Conservation (phyloP, 306 rosid genomes). For the Datisca glomerata region DNA sequence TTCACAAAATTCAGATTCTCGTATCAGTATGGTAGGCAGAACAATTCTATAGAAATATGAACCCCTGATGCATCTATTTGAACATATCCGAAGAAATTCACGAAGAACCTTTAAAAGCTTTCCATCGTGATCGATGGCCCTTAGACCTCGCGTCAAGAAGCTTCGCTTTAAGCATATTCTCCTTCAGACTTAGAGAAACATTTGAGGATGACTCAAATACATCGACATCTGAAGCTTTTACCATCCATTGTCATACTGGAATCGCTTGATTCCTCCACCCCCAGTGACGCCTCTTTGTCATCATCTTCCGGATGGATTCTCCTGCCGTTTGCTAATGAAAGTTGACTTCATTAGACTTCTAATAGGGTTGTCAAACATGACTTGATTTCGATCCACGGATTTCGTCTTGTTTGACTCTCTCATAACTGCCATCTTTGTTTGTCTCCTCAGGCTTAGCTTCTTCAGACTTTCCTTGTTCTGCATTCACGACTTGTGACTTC, state of each 20-base stretch:
- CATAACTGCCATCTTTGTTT: background rate
- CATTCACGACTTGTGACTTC: background rate
- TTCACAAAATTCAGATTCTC: too few species aligned
- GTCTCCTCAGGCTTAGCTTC: background rate
- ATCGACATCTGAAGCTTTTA: constrained; percentile 36
- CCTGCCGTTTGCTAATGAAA: background rate
- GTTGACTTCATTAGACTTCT: background rate
- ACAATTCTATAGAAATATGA: too few species aligned
- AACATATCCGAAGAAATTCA: too few species aligned
- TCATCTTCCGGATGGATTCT: background rate
- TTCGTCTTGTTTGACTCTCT: background rate
- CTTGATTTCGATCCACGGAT: background rate
- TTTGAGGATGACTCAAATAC: constrained; percentile 37
- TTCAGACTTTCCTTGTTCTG: background rate
- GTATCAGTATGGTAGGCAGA: too few species aligned
- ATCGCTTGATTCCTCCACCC: constrained; percentile 95
- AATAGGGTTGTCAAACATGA: background rate
- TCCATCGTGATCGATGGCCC: constrained; percentile 60
- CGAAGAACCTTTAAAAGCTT: constrained; percentile 48
- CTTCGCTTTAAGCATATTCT: constrained; percentile 74
- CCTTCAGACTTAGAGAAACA: constrained; percentile 44
- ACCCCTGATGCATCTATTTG: too few species aligned
- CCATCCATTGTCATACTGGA: constrained; percentile 78
- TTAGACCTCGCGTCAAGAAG: constrained; percentile 93
- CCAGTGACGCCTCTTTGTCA: constrained; percentile 10